Evolutionary conservation across 1,139 yeast species (phyloP).

Genomic region (Kodamaea ohmeri): DNA sequence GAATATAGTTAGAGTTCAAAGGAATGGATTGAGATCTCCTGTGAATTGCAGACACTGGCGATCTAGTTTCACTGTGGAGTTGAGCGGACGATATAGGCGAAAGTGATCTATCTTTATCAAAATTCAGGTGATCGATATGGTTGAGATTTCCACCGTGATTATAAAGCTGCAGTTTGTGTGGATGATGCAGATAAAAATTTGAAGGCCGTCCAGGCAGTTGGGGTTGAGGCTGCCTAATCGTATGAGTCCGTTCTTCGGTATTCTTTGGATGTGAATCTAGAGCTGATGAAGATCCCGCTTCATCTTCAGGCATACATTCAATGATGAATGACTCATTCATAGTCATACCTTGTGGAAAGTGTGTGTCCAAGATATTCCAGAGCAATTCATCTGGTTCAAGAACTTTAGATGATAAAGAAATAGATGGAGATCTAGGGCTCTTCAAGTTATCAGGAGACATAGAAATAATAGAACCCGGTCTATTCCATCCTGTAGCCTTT

Average conservation of each 20-base stretch:
- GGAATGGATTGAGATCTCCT: constrained; percentile 39
- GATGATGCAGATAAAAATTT: constrained; percentile 1
- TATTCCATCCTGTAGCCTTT: constrained; percentile 1
- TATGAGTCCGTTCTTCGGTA: not conserved
- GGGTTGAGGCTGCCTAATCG: constrained; percentile 16
- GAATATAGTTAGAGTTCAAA: not conserved
- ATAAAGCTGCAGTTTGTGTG: not conserved
- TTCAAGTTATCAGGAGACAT: constrained; percentile 13
- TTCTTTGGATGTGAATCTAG: not conserved
- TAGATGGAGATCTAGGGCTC: constrained; percentile 11
- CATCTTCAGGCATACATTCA: constrained; percentile 33
- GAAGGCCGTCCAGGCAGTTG: constrained; percentile 9
- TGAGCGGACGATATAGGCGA: constrained; percentile 1
- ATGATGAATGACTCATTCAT: constrained; percentile 67
- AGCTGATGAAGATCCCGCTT: constrained; percentile 8
- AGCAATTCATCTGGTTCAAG: constrained; percentile 67
- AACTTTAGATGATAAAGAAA: constrained; percentile 14
- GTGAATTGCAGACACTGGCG: constrained; percentile 19
- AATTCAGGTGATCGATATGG: constrained; percentile 3
- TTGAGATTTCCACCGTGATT: not conserved
- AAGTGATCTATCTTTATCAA: constrained; percentile 2
- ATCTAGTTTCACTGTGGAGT: constrained; percentile 7
- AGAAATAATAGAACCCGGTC: constrained; percentile 4
- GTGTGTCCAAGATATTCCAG: constrained; percentile 55
- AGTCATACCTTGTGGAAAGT: constrained; percentile 67